Percentiles rank a stretch among this genome's conserved stretches.
phyloP scores from a whole-genome alignment of 441 rosid genomes.

The Biscutella laevigata region DNA sequence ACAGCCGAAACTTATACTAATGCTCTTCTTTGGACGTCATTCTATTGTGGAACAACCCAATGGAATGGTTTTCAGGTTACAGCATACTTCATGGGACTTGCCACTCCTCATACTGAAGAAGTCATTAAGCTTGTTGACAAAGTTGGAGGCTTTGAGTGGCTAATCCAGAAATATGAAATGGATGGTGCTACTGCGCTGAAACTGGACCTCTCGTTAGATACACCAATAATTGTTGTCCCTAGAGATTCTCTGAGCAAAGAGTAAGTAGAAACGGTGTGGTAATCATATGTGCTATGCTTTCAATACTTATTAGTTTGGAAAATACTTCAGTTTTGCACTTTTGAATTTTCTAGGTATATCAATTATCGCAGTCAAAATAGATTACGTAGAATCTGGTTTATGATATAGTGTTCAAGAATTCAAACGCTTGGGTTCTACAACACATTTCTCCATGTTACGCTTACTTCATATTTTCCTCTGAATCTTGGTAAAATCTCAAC shows the following conservation, averaged over 20 bases:
- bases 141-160: conserved; percentile 99
- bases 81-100: conserved; percentile 93
- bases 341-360: neutral
- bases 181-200: conserved; percentile 93
- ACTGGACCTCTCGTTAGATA: conserved; percentile 91
- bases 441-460: neutral
- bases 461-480: neutral
- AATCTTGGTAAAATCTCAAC: conserved; percentile 16
- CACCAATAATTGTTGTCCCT: conserved; percentile 88
- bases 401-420: conserved; percentile 1
- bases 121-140: conserved; percentile 93
- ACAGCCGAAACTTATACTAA: neutral
- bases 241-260: conserved; percentile 82
- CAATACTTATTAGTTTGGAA: neutral
- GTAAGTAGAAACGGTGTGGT: conserved; percentile 38
- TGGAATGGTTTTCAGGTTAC: conserved; percentile 54
- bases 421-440: conserved; percentile 12
- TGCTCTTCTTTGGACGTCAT: conserved; percentile 5
- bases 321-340: conserved; percentile 8
- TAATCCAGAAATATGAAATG: conserved; percentile 88
- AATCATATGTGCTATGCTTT: conserved; percentile 7
- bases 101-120: conserved; percentile 91
- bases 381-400: neutral
- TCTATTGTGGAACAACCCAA: conserved; percentile 17
- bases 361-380: conserved; percentile 1